Evolutionary conservation across 2,329 filamentous ascomycete genomes (phyloP).

Genomic region (Hypoxylon sp.): DNA sequence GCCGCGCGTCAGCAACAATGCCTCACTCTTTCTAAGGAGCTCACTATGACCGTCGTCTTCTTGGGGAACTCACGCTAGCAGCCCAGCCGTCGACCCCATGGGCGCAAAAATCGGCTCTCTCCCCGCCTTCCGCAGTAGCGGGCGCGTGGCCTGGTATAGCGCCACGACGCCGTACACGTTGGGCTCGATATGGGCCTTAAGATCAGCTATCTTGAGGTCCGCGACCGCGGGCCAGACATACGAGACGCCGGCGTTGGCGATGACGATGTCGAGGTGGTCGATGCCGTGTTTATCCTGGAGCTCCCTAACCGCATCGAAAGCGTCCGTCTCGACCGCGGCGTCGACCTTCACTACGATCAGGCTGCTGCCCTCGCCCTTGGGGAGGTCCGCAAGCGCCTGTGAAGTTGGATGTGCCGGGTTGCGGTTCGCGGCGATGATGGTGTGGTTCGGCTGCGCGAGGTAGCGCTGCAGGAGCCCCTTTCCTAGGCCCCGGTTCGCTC

Average conservation of each 20-base stretch:
- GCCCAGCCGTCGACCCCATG: conserved; percentile 55
- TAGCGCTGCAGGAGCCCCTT: conserved; percentile 55
- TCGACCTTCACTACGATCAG: conserved; percentile 63
- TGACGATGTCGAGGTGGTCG: conserved; percentile 63
- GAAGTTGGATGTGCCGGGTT: conserved; percentile 49
- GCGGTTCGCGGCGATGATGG: conserved; percentile 59
- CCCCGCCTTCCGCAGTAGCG: conserved; percentile 55
- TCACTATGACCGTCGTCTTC: neutral
- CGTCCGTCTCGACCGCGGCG: conserved; percentile 53
- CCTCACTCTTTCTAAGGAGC: neutral
- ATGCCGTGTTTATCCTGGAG: conserved; percentile 56
- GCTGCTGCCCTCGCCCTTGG: conserved; percentile 54
- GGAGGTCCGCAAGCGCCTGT: conserved; percentile 54
- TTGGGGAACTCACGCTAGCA: conserved; percentile 22
- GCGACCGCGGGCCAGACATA: conserved; percentile 53
- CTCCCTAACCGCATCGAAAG: conserved; percentile 53
- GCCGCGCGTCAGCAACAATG: neutral
- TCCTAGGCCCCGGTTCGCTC: conserved; percentile 59
- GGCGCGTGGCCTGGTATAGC: conserved; percentile 62
- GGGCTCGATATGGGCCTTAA: conserved; percentile 58
- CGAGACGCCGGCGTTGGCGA: conserved; percentile 67
- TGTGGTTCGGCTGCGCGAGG: conserved; percentile 70
- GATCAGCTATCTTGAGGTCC: conserved; percentile 55
- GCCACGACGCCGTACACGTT: conserved; percentile 61
- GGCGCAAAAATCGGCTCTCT: conserved; percentile 56